A percentile compares a stretch with the other conserved stretches of the same genome.
Evolutionary conservation across 192 early-diverging fungal species (phyloP).

Genomic region (Chytriomyces sp.): DNA sequence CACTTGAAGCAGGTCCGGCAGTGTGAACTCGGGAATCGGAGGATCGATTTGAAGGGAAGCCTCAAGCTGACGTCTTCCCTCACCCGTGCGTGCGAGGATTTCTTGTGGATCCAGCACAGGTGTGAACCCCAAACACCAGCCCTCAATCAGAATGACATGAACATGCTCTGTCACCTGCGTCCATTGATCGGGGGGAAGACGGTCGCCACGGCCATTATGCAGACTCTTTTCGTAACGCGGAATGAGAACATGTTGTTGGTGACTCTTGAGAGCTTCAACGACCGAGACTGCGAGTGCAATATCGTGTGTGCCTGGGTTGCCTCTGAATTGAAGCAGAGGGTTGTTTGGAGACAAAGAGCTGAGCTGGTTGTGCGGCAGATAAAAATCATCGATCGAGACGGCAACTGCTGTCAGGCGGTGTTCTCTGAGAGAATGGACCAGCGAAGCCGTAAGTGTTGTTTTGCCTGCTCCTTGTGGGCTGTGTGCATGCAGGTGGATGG

Average conservation of each 20-base stretch:
- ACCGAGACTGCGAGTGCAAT: slow-evolving; percentile 62
- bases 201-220: slow-evolving; percentile 79
- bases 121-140: slow-evolving; percentile 87
- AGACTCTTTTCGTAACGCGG: slow-evolving; percentile 86
- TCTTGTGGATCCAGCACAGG: slow-evolving; percentile 16
- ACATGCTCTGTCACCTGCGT: slow-evolving; percentile 53
- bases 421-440: slow-evolving; percentile 5
- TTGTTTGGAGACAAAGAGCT: slow-evolving; percentile 58
- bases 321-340: slow-evolving; percentile 78
- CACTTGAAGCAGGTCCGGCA: slow-evolving; percentile 45
- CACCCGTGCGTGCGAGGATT: neutral
- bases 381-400: slow-evolving; percentile 78
- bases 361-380: slow-evolving; percentile 70
- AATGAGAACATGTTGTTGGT: slow-evolving; percentile 54
- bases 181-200: slow-evolving; percentile 68
- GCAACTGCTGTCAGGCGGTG: slow-evolving; percentile 19
- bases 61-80: neutral
- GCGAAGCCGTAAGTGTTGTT: slow-evolving; percentile 42
- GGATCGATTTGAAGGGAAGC: slow-evolving; percentile 6
- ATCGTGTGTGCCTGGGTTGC: slow-evolving; percentile 89
- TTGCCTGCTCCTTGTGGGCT: slow-evolving; percentile 78
- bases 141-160: slow-evolving; percentile 89
- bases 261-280: slow-evolving; percentile 51
- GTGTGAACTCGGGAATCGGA: slow-evolving; percentile 29
- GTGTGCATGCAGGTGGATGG: too few species aligned